phyloP scores from a whole-genome alignment of 2,329 filamentous ascomycete genomes.

The Salinomyces thailandicus region DNA sequence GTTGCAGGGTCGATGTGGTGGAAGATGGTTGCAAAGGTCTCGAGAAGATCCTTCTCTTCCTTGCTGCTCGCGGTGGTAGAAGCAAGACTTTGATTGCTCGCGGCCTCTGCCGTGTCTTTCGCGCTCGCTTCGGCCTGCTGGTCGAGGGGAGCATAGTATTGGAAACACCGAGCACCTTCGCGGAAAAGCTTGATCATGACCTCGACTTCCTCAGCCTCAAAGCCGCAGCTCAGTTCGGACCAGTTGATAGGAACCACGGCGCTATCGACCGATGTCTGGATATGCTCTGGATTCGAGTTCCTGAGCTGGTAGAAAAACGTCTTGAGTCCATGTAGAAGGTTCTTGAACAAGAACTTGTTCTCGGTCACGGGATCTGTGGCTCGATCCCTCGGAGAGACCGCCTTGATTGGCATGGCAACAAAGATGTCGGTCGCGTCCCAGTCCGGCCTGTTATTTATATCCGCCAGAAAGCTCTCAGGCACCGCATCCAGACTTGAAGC shows the following conservation, averaged over 20 bases:
- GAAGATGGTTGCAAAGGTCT: constrained; percentile 96
- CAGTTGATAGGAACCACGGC: constrained; percentile 77
- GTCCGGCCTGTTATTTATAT: constrained; percentile 67
- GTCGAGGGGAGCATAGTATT: constrained; percentile 90
- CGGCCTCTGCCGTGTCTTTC: constrained; percentile 50
- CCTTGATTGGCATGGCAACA: constrained; percentile 90
- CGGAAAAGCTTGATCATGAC: constrained; percentile 96
- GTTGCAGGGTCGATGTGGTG: constrained; percentile 97
- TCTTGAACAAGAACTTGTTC: constrained; percentile 97
- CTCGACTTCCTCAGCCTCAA: constrained; percentile 91
- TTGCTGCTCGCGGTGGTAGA: constrained; percentile 61
- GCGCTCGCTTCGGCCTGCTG: constrained; percentile 50
- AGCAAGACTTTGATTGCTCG: constrained; percentile 90
- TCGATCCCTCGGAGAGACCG: constrained; percentile 78
- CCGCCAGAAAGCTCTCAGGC: constrained; percentile 69
- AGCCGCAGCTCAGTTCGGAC: constrained; percentile 91
- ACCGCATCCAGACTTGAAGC: constrained; percentile 48
- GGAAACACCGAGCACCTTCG: constrained; percentile 90
- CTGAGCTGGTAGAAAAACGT: constrained; percentile 93
- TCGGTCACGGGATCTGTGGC: constrained; percentile 85
- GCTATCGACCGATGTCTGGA: constrained; percentile 55
- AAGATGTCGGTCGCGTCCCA: constrained; percentile 99
- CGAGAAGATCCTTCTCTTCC: constrained; percentile 93
- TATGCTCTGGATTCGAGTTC: constrained; percentile 62
- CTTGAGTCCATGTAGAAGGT: constrained; percentile 88